Conservation (phyloP, 106 monocot species). For the Alisma plantagoaquatica region DNA sequence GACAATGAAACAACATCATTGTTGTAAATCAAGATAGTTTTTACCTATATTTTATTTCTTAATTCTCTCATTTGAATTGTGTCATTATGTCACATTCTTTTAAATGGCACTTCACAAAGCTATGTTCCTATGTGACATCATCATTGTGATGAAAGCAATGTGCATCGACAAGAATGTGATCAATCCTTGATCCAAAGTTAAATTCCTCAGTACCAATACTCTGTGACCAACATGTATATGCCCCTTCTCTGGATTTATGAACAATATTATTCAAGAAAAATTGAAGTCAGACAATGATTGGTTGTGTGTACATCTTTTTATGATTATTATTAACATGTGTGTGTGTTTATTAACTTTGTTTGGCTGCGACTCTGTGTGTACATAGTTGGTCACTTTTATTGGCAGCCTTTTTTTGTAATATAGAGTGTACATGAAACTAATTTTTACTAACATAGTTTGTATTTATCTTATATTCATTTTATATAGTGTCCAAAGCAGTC, state of each 20-base stretch:
- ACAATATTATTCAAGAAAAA: no score
- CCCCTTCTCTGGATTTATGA: slow-evolving; percentile 74
- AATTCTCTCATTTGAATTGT: slow-evolving; percentile 60
- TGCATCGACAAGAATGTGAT: slow-evolving; percentile 85
- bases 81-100: slow-evolving; percentile 75
- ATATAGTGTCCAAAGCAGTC: no score
- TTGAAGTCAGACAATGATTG: no score
- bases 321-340: no score
- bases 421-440: no score
- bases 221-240: slow-evolving; percentile 75
- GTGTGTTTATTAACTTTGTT: no score
- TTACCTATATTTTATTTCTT: slow-evolving; percentile 59
- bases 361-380: no score
- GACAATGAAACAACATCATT: background rate
- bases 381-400: no score
- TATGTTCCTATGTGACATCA: slow-evolving; percentile 37
- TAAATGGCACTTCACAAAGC: slow-evolving; percentile 72
- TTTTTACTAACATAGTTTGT: no score
- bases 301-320: no score
- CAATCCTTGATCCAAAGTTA: slow-evolving; percentile 94
- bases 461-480: no score
- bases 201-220: slow-evolving; percentile 79
- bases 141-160: slow-evolving; percentile 56
- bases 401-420: no score
- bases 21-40: background rate